Evolutionary conservation across 1,284 basidiomycete genomes (phyloP), one percentile per base, ranked within the genome.

Genomic region (Sparassis latifolia): DNA sequence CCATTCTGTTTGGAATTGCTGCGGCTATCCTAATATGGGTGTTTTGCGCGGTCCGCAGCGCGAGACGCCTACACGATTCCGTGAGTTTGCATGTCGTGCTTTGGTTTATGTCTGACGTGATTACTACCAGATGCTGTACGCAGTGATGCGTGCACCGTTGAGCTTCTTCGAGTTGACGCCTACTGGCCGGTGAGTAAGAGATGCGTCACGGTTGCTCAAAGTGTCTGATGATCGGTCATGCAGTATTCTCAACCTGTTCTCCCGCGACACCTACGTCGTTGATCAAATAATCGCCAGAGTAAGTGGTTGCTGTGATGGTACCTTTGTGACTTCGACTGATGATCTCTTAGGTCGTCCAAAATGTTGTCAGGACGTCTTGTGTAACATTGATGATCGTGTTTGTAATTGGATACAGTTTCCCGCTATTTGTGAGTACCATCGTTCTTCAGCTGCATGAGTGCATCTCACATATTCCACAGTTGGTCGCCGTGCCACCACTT

Each of bases 241-340:
- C 42, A 89, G 89, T 6, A 84, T 91, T 42, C 64, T 94, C 50
- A 95, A 95, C 64, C 69, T 97, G 35, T 98, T 98, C 70, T 92
- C 91, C 10, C 82, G 93, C 4, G 96, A 99, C 64, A 84, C 89
- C 42, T 95, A 95, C 62, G 92, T 96, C 40, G 83, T 97, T 31
- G 95, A 97, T 63, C 82, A 89, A 61, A 72, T 91, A 5, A 77
- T 95, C 29, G 82, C 83, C 28, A 77, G 86, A 44, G 84, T 80
- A 51, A 42, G 71, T 60, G 10, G 33, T 42, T 9, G 12, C 31
- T 37, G 35, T 20, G 20, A 20, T 20, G 20, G 20, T 20, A 20
- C 20, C 20, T 20, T 20, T 20, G 20, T 20, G 20, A 20, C 20
- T 20, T 20, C 20, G 20, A 20, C 20, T 20, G 20, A 20, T 20